These are phyloP conservation scores for Asterochloris erici DNA, from an alignment of 139 green algal genomes.

Conservation along the genomic window DNA sequence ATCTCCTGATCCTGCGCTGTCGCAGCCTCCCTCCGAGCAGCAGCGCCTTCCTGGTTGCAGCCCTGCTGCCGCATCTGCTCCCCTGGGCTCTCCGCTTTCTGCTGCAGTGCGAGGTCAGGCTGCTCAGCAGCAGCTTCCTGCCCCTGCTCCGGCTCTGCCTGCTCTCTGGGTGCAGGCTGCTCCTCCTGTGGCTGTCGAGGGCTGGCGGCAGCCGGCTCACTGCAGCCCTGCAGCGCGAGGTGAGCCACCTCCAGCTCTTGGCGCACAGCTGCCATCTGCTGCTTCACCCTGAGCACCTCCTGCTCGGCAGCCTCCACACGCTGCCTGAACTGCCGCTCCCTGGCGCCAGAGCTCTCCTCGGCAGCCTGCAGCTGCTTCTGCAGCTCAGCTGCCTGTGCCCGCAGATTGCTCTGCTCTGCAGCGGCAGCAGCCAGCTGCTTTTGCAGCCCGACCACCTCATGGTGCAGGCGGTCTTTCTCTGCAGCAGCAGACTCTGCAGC, in stretches of 20 bases:
- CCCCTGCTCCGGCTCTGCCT: neutral
- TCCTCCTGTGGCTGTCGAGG: neutral
- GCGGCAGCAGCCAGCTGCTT: neutral
- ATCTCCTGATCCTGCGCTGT: too few relatives aligned
- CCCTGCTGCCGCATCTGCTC: too few relatives aligned
- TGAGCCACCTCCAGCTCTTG: neutral
- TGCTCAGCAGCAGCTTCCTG: too few relatives aligned
- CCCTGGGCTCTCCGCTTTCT: too few relatives aligned
- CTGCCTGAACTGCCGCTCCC: neutral
- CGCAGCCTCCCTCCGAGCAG: too few relatives aligned
- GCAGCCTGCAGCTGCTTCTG: conserved; percentile 1
- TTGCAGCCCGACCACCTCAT: neutral
- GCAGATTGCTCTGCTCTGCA: neutral
- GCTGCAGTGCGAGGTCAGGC: too few relatives aligned
- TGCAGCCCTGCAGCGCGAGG: neutral
- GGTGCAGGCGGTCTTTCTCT: neutral
- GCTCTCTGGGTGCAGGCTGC: neutral
- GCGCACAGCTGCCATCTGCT: neutral
- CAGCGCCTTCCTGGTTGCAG: too few relatives aligned
- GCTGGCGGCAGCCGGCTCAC: neutral
- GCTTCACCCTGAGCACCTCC: neutral
- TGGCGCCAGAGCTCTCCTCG: neutral
- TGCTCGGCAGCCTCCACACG: neutral
- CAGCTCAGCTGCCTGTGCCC: neutral
- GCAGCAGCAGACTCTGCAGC: neutral